Evolutionary conservation across 306 rosid genomes (phyloP).

Genomic region (Inga laurina): DNA sequence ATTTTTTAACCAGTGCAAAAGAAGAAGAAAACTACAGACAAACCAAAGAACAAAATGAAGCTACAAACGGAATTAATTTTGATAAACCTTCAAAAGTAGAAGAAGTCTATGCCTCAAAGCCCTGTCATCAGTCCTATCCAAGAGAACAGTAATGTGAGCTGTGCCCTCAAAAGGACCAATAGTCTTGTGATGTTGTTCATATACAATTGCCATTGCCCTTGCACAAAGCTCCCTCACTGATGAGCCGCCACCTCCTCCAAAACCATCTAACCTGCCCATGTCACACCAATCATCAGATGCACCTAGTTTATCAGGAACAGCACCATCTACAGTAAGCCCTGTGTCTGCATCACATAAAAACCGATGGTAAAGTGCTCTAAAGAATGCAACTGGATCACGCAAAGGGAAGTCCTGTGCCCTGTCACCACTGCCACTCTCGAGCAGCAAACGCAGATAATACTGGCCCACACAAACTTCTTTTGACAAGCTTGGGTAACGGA

Average conservation of each 20-base stretch:
- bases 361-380: slow-evolving; percentile 91
- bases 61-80: slow-evolving; percentile 7
- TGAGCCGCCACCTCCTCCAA: slow-evolving; percentile 98
- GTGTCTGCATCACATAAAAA: slow-evolving; percentile 97
- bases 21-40: background rate
- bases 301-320: slow-evolving; percentile 98
- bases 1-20: background rate
- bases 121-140: slow-evolving; percentile 98
- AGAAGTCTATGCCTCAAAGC: slow-evolving; percentile 98
- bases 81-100: slow-evolving; percentile 84
- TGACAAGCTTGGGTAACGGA: slow-evolving; percentile 91
- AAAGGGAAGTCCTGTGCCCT: slow-evolving; percentile 96
- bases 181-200: slow-evolving; percentile 86
- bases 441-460: slow-evolving; percentile 91
- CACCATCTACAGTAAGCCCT: slow-evolving; percentile 95
- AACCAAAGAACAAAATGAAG: background rate
- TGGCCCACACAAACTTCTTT: slow-evolving; percentile 99
- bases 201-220: slow-evolving; percentile 97
- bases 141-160: slow-evolving; percentile 90
- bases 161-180: slow-evolving; percentile 95
- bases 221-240: slow-evolving; percentile 99
- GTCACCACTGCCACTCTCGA: slow-evolving; percentile 92
- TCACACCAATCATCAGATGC: slow-evolving; percentile 99
- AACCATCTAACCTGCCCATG: slow-evolving; percentile 98
- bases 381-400: slow-evolving; percentile 97